Evolutionary conservation across 2,329 filamentous ascomycete genomes (phyloP), one percentile per base, ranked within the genome.

Genomic region (Nemania serpens): DNA sequence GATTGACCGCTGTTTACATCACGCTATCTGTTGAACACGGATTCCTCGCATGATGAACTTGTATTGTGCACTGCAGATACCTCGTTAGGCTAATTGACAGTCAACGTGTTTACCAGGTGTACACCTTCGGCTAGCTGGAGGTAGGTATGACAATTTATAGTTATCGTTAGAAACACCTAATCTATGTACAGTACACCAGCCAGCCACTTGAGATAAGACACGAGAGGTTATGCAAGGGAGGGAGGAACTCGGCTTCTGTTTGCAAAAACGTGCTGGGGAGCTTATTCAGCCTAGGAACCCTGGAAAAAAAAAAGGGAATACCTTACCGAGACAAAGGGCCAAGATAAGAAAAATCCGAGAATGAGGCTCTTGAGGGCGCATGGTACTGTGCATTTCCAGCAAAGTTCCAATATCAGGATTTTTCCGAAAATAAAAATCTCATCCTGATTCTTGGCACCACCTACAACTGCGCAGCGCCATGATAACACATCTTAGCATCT

Each of bases 1-100:
- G 15, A 51, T 54, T 62, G 59, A 64, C 62, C 62, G 62, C 58
- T 46, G 50, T 52, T 62, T 51, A n/a, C 55, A 55, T 56, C 20
- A 41, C 13, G 48, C 37, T 41, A 7, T 48, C 25, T 25, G 43
- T 45, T 41, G 36, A 47, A 20, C 22, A 52, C 39, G 39, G 29
- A 47, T 59, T 55, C 33, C 42, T 59, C 41, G 45, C 51, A 55
- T 53, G 18, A 29, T 29, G 25, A 29, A 29, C 7, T 29, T 12
- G 5, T 53, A 37, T 15, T 52, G 15, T 17, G 7, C 45, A 39
- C 25, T 7, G 25, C 25, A 29, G 25, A 7, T 29, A 29, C n/a
- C n/a, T n/a, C n/a, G 20, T 11, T 18, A 36, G 20, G 13, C 43
- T 15, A 25, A 54, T 51, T 36, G 45, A 29, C 20, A 45, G n/a